These are phyloP conservation scores for Trichoderma asperelloides DNA, from an alignment of 495 filamentous ascomycete species.

Conservation along the genomic window DNA sequence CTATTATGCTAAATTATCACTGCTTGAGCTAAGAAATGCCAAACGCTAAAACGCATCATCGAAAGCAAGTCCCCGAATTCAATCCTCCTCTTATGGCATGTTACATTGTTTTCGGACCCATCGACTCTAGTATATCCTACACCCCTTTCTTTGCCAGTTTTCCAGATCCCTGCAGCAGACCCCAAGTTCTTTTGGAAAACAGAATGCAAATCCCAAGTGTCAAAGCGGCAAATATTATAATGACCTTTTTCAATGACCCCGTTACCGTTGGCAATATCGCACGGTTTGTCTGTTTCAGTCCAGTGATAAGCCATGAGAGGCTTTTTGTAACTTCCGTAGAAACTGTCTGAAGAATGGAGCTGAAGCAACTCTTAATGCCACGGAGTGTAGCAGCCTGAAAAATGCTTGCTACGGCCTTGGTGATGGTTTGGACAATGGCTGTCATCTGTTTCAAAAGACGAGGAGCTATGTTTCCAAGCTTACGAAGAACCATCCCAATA, in stretches of 20 bases:
- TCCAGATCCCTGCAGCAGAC: constrained; percentile 23
- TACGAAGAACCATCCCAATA: constrained; percentile 25
- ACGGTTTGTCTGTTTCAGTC: constrained; percentile 17
- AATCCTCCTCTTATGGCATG: neutral
- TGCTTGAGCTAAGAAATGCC: neutral
- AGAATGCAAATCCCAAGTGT: constrained; percentile 23
- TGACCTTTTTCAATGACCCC: constrained; percentile 21
- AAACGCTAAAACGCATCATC: neutral
- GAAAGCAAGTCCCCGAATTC: no score
- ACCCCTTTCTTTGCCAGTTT: constrained; percentile 25
- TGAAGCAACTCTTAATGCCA: constrained; percentile 30
- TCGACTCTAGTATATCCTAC: constrained; percentile 31
- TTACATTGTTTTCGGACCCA: constrained; percentile 28
- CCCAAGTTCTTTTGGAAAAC: constrained; percentile 26
- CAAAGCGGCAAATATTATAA: constrained; percentile 20
- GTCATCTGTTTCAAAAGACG: constrained; percentile 19
- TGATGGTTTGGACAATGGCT: constrained; percentile 28
- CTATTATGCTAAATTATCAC: no score
- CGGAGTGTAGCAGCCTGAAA: constrained; percentile 29
- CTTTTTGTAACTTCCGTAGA: constrained; percentile 24
- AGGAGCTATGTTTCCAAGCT: constrained; percentile 19
- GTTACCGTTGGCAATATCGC: constrained; percentile 22
- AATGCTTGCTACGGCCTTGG: constrained; percentile 25
- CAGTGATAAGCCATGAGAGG: constrained; percentile 19
- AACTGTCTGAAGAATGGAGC: constrained; percentile 21